These are phyloP conservation scores for Lipomyces oligophaga DNA, from an alignment of 805 yeast genomes.

Conservation along the genomic window DNA sequence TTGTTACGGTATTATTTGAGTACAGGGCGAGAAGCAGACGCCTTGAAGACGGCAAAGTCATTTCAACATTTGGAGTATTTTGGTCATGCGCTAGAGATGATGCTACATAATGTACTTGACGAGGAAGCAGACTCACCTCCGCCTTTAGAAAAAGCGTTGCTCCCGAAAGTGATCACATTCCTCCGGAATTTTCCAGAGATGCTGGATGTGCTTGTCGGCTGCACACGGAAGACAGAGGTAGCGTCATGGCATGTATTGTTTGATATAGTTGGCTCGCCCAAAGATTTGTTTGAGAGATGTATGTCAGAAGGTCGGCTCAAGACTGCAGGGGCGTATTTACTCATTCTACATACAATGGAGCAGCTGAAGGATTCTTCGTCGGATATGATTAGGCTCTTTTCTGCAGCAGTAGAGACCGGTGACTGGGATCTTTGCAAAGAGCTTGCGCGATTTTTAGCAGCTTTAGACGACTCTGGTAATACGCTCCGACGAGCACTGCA, in stretches of 20 bases:
- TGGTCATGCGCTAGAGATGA: conserved; percentile 42
- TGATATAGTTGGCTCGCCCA: conserved; percentile 38
- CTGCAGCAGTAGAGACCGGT: conserved; percentile 36
- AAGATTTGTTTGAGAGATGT: conserved; percentile 39
- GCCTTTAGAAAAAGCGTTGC: conserved; percentile 18
- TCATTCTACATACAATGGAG: conserved; percentile 40
- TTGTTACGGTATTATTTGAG: conserved; percentile 21
- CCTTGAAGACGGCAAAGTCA: conserved; percentile 22
- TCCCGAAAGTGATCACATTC: conserved; percentile 33
- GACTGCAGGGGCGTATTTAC: conserved; percentile 42
- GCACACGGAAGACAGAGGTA: conserved; percentile 57
- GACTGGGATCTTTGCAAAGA: conserved; percentile 40
- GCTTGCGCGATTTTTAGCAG: conserved; percentile 40
- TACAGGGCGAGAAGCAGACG: conserved; percentile 17
- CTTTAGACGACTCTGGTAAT: conserved; percentile 36
- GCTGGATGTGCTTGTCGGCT: conserved; percentile 42
- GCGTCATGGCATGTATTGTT: conserved; percentile 49
- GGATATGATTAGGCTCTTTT: conserved; percentile 35
- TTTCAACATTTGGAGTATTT: conserved; percentile 39
- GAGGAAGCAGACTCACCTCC: conserved; percentile 30
- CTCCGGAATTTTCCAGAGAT: conserved; percentile 38
- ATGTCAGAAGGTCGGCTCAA: conserved; percentile 37
- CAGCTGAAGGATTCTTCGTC: conserved; percentile 31
- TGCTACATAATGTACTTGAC: conserved; percentile 39
- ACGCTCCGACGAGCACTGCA: conserved; percentile 26